A percentile compares a stretch with the other conserved stretches of the same genome.
Conservation (phyloP, 2,329 filamentous ascomycete genomes). For the Pseudocercospora musae region DNA sequence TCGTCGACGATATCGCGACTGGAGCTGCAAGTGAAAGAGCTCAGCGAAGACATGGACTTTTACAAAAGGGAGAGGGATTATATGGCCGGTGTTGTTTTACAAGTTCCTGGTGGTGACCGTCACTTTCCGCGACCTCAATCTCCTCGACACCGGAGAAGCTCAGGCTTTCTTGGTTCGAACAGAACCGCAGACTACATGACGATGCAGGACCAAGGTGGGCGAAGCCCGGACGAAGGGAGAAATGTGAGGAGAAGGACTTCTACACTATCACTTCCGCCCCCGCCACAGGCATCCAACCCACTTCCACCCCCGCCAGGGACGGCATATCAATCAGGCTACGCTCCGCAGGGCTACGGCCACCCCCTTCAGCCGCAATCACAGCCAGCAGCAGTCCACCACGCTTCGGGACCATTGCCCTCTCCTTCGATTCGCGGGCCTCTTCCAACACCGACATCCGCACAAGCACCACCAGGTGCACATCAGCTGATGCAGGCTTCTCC, state of each 20-base stretch:
- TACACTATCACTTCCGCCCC: slow-evolving; percentile 25
- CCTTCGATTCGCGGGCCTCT: slow-evolving; percentile 16
- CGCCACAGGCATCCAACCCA: slow-evolving; percentile 9
- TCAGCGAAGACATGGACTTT: slow-evolving; percentile 66
- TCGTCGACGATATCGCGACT: slow-evolving; percentile 66
- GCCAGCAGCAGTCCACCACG: slow-evolving; percentile 18
- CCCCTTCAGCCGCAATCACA: slow-evolving; percentile 23
- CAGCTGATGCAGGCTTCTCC: slow-evolving; percentile 35
- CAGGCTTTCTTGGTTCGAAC: slow-evolving; percentile 14
- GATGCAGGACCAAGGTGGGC: slow-evolving; percentile 22
- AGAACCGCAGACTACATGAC: slow-evolving; percentile 19
- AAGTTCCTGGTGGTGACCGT: slow-evolving; percentile 53
- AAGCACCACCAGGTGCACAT: slow-evolving; percentile 12
- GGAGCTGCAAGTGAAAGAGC: slow-evolving; percentile 65
- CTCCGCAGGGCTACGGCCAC: slow-evolving; percentile 20
- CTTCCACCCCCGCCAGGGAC: slow-evolving; percentile 7
- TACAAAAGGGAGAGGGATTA: slow-evolving; percentile 71
- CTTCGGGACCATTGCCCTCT: slow-evolving; percentile 21
- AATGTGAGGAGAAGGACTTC: slow-evolving; percentile 31
- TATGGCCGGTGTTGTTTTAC: slow-evolving; percentile 62
- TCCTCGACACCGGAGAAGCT: slow-evolving; percentile 36
- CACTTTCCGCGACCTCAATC: slow-evolving; percentile 46
- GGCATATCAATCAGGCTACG: slow-evolving; percentile 17
- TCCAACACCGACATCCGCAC: slow-evolving; percentile 12
- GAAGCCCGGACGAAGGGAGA: slow-evolving; percentile 29